These are phyloP conservation scores for Rosellinia necatrix DNA, from an alignment of 2,329 filamentous ascomycete species.

Conservation along the genomic window DNA sequence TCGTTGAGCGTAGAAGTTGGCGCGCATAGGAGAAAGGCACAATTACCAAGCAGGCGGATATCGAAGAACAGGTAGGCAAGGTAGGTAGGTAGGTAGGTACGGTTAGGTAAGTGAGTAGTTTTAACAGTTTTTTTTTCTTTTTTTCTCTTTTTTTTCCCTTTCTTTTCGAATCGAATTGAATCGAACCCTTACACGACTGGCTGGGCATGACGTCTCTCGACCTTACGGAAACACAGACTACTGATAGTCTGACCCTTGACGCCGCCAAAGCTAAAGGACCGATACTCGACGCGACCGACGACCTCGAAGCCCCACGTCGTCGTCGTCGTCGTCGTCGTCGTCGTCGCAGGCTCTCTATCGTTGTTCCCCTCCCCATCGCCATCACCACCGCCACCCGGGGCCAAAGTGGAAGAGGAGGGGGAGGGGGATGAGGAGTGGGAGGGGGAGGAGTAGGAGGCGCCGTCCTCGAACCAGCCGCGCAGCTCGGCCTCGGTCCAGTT, in stretches of 20 bases:
- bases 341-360: too few species aligned
- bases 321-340: too few species aligned
- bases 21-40: too few species aligned
- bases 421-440: neutral
- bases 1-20: too few species aligned
- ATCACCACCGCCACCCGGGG: neutral
- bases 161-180: too few species aligned
- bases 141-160: too few species aligned
- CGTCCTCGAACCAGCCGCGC: conserved; percentile 72
- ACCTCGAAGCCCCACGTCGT: conserved; percentile 62
- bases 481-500: conserved; percentile 97
- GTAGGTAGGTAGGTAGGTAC: neutral
- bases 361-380: too few species aligned
- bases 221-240: conserved; percentile 76
- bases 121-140: too few species aligned
- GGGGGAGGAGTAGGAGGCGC: conserved; percentile 5
- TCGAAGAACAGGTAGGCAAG: neutral
- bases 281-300: conserved; percentile 76
- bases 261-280: conserved; percentile 86
- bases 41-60: too few species aligned
- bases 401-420: neutral
- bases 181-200: too few species aligned
- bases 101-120: too few species aligned
- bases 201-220: too few species aligned
- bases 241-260: conserved; percentile 87